These are phyloP conservation scores for Linaria vulgaris DNA, from an alignment of 257 asterid genomes.

Conservation along the genomic window DNA sequence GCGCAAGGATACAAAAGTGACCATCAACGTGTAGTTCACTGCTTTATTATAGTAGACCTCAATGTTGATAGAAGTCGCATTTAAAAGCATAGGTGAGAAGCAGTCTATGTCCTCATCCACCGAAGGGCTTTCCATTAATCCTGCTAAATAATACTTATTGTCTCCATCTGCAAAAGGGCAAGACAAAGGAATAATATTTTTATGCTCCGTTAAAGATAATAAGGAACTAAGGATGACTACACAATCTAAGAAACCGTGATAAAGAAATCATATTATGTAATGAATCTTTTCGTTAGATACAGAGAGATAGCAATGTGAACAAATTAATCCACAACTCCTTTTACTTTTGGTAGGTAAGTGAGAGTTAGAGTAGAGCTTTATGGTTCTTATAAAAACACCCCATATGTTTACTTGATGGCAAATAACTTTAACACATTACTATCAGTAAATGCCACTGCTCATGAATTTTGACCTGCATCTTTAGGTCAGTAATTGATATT, in stretches of 20 bases:
- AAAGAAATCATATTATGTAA: not conserved
- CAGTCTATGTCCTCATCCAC: constrained; percentile 93
- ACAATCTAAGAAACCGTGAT: constrained; percentile 3
- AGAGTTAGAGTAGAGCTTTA: not conserved
- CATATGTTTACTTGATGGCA: not conserved
- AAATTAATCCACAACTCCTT: not conserved
- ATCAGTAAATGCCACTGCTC: constrained; percentile 1
- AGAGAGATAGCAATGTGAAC: constrained; percentile 14
- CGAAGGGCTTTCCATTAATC: constrained; percentile 97
- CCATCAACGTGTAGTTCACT: constrained; percentile 94
- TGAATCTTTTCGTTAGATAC: constrained; percentile 1
- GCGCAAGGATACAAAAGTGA: constrained; percentile 95
- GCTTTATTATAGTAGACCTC: constrained; percentile 95
- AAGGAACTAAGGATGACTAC: constrained; percentile 13
- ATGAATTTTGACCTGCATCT: not conserved
- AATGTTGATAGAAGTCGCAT: constrained; percentile 85
- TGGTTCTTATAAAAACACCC: not conserved
- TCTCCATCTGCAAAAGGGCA: constrained; percentile 63
- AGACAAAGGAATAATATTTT: constrained; percentile 21
- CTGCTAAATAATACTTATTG: constrained; percentile 79
- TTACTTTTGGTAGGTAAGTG: not conserved
- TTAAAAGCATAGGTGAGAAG: constrained; percentile 88
- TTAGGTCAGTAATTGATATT: constrained; percentile 3
- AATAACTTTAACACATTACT: not conserved
- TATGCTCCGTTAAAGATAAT: not conserved